phyloP scores from a whole-genome alignment of 495 filamentous ascomycete genomes.

The Opeltia flavorubescens region DNA sequence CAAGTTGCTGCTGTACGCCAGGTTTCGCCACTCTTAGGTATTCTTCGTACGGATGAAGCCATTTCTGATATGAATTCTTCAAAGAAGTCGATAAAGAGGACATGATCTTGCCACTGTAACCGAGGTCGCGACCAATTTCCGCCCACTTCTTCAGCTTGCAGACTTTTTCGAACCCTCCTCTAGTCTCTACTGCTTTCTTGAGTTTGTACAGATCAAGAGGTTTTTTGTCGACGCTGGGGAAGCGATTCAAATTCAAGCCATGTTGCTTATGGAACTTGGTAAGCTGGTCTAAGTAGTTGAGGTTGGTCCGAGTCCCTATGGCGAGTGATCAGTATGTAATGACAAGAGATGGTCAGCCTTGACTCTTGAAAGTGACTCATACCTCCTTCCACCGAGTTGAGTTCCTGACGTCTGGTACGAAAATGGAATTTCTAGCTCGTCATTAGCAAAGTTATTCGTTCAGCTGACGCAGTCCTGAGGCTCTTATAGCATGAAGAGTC shows the following conservation, averaged over 20 bases:
- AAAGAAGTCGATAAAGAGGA: constrained; percentile 97
- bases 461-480: neutral
- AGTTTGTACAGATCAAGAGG: constrained; percentile 90
- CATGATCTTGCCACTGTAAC: constrained; percentile 99
- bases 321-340: neutral
- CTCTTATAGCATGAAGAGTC: neutral
- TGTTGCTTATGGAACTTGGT: constrained; percentile 95
- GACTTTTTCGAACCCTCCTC: constrained; percentile 88
- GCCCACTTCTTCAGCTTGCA: constrained; percentile 99
- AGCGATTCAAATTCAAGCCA: constrained; percentile 82
- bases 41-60: constrained; percentile 92
- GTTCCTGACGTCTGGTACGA: constrained; percentile 86
- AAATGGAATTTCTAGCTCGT: constrained; percentile 78
- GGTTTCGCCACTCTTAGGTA: constrained; percentile 87
- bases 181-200: constrained; percentile 88
- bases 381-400: constrained; percentile 98
- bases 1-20: constrained; percentile 89
- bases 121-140: constrained; percentile 90
- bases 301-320: constrained; percentile 79
- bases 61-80: constrained; percentile 95
- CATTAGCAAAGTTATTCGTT: constrained; percentile 11
- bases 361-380: constrained; percentile 23
- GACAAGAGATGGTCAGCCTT: neutral
- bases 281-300: constrained; percentile 91
- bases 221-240: constrained; percentile 95